Percentiles rank a stretch among this genome's conserved stretches.
phyloP scores from a whole-genome alignment of 116 monocot species.

The Iris pallida region DNA sequence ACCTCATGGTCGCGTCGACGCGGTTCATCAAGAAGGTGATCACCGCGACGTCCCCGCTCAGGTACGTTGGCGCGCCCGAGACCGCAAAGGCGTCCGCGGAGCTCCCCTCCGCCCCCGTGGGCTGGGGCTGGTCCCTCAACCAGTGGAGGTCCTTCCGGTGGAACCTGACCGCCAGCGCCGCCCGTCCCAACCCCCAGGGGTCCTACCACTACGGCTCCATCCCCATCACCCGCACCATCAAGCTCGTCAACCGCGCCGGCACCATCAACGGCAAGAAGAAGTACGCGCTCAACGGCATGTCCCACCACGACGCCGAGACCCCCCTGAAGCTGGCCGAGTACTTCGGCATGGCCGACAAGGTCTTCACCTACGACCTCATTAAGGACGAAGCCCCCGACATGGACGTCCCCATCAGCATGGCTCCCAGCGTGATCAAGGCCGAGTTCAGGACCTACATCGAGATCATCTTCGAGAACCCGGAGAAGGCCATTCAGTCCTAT shows the following conservation, averaged over 20 bases:
- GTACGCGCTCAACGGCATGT: slow-evolving; percentile 55
- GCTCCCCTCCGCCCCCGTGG: slow-evolving; percentile 19
- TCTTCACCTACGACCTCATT: slow-evolving; percentile 36
- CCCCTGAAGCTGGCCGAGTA: slow-evolving; percentile 60
- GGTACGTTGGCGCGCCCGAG: slow-evolving; percentile 20
- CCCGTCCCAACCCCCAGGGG: slow-evolving; percentile 39
- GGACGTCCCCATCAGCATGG: slow-evolving; percentile 45
- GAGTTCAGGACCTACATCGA: slow-evolving; percentile 42
- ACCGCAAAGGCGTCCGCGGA: slow-evolving; percentile 11
- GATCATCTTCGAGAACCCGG: slow-evolving; percentile 79
- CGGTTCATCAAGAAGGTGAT: slow-evolving; percentile 20
- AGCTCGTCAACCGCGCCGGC: slow-evolving; percentile 35
- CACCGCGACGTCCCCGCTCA: slow-evolving; percentile 9
- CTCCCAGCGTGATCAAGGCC: slow-evolving; percentile 20
- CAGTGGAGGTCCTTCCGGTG: slow-evolving; percentile 36
- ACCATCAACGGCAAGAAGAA: slow-evolving; percentile 40
- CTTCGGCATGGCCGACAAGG: slow-evolving; percentile 43
- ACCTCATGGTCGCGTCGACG: slow-evolving; percentile 39
- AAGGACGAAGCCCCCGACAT: slow-evolving; percentile 26
- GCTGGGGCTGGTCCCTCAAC: slow-evolving; percentile 37
- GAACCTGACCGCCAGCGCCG: slow-evolving; percentile 43
- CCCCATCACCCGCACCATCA: slow-evolving; percentile 53
- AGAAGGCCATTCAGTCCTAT: slow-evolving; percentile 67
- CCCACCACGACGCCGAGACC: slow-evolving; percentile 27
- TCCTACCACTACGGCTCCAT: slow-evolving; percentile 67